These are phyloP conservation scores for Lachnum nothofagi DNA, from an alignment of 2,329 filamentous ascomycete genomes.

Conservation along the genomic window DNA sequence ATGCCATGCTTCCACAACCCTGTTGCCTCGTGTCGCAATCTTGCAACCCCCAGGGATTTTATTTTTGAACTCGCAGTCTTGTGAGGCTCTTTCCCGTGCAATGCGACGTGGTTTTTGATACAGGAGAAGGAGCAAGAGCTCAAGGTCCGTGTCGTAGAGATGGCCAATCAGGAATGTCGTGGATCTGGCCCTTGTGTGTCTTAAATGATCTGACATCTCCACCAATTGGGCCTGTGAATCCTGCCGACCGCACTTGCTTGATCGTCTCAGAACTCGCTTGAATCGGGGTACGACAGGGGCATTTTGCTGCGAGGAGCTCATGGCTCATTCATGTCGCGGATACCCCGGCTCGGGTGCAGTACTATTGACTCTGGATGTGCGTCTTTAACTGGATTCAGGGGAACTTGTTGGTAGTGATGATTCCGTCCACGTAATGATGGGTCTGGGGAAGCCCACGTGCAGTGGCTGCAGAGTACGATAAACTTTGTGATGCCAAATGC, in stretches of 20 bases:
- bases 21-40: slow-evolving; percentile 15
- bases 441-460: slow-evolving; percentile 1
- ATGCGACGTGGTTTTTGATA: not conserved
- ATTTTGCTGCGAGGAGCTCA: not conserved
- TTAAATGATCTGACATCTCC: not conserved
- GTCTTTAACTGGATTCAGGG: too few species aligned
- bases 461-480: not conserved
- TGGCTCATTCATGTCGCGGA: slow-evolving; percentile 9
- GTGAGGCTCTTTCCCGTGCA: not conserved
- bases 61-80: slow-evolving; percentile 1
- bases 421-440: too few species aligned
- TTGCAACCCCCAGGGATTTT: slow-evolving; percentile 7
- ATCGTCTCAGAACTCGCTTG: slow-evolving; percentile 1
- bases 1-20: not conserved
- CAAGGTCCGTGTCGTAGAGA: not conserved
- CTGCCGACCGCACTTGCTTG: not conserved
- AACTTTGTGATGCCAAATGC: not conserved
- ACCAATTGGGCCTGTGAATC: not conserved
- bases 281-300: not conserved
- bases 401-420: too few species aligned
- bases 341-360: not conserved
- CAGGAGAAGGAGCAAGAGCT: not conserved
- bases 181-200: not conserved
- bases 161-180: not conserved
- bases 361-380: too few species aligned